Conservation (phyloP, 768 basidiomycete species). For the Trametes maxima region DNA sequence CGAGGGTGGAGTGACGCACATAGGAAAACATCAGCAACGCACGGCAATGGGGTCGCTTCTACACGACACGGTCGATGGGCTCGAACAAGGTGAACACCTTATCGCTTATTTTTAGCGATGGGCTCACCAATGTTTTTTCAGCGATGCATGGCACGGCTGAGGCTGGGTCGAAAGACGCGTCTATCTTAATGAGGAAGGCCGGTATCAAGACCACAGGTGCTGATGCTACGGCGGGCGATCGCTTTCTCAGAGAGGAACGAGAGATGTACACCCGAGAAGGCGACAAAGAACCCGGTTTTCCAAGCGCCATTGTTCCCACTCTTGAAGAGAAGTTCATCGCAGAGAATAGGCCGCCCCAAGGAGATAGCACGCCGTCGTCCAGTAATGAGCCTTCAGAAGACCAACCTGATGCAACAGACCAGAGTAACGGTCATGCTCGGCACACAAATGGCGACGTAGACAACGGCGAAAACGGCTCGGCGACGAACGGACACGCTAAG, state of each 20-base stretch:
- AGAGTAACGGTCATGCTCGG: neutral
- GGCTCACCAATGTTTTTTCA: slow-evolving; percentile 30
- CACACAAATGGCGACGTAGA: neutral
- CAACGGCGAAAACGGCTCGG: slow-evolving; percentile 7
- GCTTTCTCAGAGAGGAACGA: slow-evolving; percentile 50
- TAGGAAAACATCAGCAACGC: slow-evolving; percentile 24
- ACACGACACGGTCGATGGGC: slow-evolving; percentile 40
- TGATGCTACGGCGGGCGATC: slow-evolving; percentile 45
- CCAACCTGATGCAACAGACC: neutral
- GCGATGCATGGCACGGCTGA: slow-evolving; percentile 45
- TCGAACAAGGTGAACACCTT: slow-evolving; percentile 51
- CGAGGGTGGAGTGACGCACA: slow-evolving; percentile 41
- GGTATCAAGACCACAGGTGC: slow-evolving; percentile 44
- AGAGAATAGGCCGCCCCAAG: slow-evolving; percentile 39
- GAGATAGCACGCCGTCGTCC: slow-evolving; percentile 33
- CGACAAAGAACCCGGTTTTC: slow-evolving; percentile 55
- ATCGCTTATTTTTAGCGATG: neutral
- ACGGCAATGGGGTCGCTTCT: slow-evolving; percentile 32
- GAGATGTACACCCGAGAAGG: slow-evolving; percentile 56
- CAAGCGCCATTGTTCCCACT: slow-evolving; percentile 64
- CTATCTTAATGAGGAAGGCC: slow-evolving; percentile 44
- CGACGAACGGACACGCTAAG: slow-evolving; percentile 7
- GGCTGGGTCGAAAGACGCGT: slow-evolving; percentile 36
- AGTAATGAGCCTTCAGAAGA: slow-evolving; percentile 36
- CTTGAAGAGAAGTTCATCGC: slow-evolving; percentile 66